Conservation (phyloP, 2,329 filamentous ascomycete species). For the Zasmidium angulare region DNA sequence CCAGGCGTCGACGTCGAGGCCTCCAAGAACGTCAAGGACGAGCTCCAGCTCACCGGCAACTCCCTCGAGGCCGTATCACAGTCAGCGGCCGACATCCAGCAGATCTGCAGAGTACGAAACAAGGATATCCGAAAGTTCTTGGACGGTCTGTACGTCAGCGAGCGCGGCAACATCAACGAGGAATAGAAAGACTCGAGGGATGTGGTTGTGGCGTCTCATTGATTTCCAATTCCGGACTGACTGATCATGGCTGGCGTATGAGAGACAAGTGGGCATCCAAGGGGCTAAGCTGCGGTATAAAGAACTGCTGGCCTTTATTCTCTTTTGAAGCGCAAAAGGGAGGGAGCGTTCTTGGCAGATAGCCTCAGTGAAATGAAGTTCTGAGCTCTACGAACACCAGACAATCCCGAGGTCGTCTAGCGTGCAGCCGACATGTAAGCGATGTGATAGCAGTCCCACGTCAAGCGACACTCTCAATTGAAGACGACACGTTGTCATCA, state of each 20-base stretch:
- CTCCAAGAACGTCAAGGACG: conserved; percentile 94
- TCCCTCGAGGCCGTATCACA: conserved; percentile 96
- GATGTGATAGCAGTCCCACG: neutral
- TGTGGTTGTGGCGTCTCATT: neutral
- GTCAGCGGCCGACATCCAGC: conserved; percentile 98
- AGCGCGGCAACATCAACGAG: conserved; percentile 83
- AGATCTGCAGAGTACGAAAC: conserved; percentile 99
- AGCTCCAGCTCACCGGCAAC: conserved; percentile 91
- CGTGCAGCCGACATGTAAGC: neutral
- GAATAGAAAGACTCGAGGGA: conserved; percentile 29
- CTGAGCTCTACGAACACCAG: conserved; percentile 8
- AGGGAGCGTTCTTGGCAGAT: conserved; percentile 6
- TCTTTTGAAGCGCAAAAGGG: conserved; percentile 6
- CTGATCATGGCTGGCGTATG: conserved; percentile 5
- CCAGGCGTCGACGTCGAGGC: conserved; percentile 85
- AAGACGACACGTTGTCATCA: too few relatives aligned
- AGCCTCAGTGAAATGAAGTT: conserved; percentile 16
- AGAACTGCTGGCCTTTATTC: conserved; percentile 1
- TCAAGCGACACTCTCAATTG: too few relatives aligned
- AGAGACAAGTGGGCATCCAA: conserved; percentile 4
- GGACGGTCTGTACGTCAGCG: conserved; percentile 99
- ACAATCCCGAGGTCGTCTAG: neutral
- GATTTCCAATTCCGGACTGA: neutral
- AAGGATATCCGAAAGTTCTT: conserved; percentile 99
- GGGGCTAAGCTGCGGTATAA: conserved; percentile 2